These are phyloP conservation scores for Naegleria gruberi DNA, from an alignment of 208 protist species.

Conservation along the genomic window DNA sequence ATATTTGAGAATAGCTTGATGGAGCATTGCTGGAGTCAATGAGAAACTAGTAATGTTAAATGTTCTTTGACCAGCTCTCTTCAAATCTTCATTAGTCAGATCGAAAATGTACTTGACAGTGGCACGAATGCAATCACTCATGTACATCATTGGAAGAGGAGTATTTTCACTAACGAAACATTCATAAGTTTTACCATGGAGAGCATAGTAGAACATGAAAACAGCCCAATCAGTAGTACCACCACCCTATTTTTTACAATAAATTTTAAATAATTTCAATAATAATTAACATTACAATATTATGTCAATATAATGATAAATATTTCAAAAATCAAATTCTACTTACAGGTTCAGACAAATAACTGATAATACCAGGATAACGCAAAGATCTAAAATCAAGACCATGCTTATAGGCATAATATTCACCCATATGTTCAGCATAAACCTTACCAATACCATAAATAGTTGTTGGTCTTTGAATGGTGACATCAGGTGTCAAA, in stretches of 20 bases:
- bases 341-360: conserved; percentile 47
- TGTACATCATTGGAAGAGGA: conserved; percentile 73
- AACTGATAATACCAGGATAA: conserved; percentile 70
- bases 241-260: conserved; percentile 5
- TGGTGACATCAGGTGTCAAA: conserved; percentile 60
- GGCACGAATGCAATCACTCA: conserved; percentile 58
- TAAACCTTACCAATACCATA: conserved; percentile 76
- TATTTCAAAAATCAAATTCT: no score
- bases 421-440: conserved; percentile 70
- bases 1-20: conserved; percentile 47
- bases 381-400: conserved; percentile 76
- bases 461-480: conserved; percentile 69
- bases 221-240: conserved; percentile 64
- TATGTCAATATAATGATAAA: not conserved
- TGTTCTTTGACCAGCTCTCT: conserved; percentile 29
- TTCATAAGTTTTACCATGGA: conserved; percentile 48
- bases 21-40: conserved; percentile 60
- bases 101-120: conserved; percentile 54
- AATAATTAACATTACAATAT: not conserved
- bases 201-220: conserved; percentile 65
- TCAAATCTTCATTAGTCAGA: conserved; percentile 39
- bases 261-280: no score
- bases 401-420: conserved; percentile 57
- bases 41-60: conserved; percentile 68
- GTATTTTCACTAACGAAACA: conserved; percentile 59